Percentiles rank a stretch among this genome's conserved stretches.
phyloP scores from a whole-genome alignment of 352 stramenopile genomes.

The Globisporangium cylindrosporum region DNA sequence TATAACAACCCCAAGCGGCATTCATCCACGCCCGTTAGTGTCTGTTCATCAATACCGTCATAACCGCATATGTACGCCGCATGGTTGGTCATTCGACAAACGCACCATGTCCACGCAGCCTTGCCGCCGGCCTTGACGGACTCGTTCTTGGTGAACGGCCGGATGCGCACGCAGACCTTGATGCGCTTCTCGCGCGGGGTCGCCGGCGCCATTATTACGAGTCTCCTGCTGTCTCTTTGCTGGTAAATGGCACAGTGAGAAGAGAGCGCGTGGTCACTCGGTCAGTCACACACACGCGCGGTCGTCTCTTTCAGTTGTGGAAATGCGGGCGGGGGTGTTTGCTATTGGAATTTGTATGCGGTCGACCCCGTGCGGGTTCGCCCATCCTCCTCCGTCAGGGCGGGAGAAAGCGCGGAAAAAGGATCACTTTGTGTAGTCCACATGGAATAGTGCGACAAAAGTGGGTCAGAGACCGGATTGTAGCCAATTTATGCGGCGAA shows the following conservation, averaged over 20 bases:
- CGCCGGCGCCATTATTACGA: slow-evolving; percentile 8
- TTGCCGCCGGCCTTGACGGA: slow-evolving; percentile 65
- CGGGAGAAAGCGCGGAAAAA: slow-evolving; percentile 4
- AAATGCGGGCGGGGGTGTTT: not conserved
- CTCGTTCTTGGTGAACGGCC: slow-evolving; percentile 75
- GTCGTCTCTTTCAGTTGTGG: not conserved
- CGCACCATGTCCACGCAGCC: slow-evolving; percentile 79
- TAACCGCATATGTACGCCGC: not conserved
- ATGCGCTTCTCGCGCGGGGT: slow-evolving; percentile 60
- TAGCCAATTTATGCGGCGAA: slow-evolving; percentile 2
- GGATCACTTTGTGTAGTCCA: slow-evolving; percentile 6
- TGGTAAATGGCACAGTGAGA: not conserved
- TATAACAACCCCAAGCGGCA: not conserved
- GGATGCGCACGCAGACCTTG: slow-evolving; percentile 74
- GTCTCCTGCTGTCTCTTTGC: not conserved
- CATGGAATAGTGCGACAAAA: not conserved
- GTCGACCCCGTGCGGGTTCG: not conserved
- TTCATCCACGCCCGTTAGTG: not conserved
- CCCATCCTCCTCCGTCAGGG: not conserved
- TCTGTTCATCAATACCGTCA: not conserved
- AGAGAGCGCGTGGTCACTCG: not conserved
- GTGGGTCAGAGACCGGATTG: not conserved
- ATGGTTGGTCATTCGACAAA: not conserved
- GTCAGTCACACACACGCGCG: not conserved
- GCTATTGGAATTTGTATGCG: not conserved